Base-by-base conservation (phyloP, 164 flowering plant genomes). In the Sedum album region DNA sequence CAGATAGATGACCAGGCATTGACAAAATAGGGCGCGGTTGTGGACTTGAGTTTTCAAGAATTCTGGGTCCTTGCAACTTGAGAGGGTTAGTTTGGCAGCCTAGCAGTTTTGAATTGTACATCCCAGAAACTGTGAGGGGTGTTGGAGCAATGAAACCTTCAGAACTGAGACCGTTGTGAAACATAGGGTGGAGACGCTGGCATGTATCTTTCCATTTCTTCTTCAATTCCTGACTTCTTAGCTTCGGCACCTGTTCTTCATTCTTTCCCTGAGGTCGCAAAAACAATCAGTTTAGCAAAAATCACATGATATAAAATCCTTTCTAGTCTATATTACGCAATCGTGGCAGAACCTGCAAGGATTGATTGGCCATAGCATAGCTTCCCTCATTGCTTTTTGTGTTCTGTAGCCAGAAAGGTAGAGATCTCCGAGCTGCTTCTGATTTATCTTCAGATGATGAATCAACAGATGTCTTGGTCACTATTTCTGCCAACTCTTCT, bases 351-450 rank as follows among this genome's bases (percentile, higher is more conserved):
- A 55, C 61, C 61, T 25, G 61, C 61, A 26, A 55, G 31, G 31
- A 17, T 26, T 26, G 61, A 8, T 65, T 21, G 13, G 73, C 46
- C 70, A 73, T 76, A 31, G 61, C 61, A 55, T 3, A 11, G 15
- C 5, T 55, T 31, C 13, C 61, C 61, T 55, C 61, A 5, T 25
- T 25, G 13, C 31, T 31, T 55, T 55, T 55, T 26, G 91, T 93
- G 69, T 72, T 83, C 67, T 88, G 93, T 80, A 94, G 69, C 99
- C 99, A 94, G 70, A 72, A 91, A 15, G 99, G 99, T 71, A 94
- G 77, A 0, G 81, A 48, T 18, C 80, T 76, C 69, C 61, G 72
- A 48, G 78, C 31, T 23, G 78, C 77, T 71, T 89, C 96, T 38
- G 79, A 70, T 78, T 85, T 83, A 14, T 70, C 72, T 44, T 83